A percentile compares a stretch with the other conserved stretches of the same genome.
phyloP scores from a whole-genome alignment of 2,329 filamentous ascomycete genomes.

The Colletotrichum siamense region DNA sequence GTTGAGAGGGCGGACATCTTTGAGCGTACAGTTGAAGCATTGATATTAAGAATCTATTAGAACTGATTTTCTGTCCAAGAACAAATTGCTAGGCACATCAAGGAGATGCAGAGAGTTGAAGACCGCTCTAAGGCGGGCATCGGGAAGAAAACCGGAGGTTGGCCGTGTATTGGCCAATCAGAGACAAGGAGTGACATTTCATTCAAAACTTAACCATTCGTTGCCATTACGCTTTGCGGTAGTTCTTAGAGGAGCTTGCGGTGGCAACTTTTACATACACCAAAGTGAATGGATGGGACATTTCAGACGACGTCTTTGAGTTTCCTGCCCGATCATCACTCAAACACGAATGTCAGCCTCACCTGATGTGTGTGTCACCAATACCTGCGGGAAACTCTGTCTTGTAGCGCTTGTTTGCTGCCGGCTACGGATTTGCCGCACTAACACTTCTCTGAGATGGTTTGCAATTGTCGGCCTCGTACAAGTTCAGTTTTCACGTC shows the following conservation, averaged over 20 bases:
- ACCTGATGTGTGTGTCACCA: not conserved
- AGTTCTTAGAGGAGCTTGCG: not conserved
- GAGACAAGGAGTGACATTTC: constrained; percentile 17
- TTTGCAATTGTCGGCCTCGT: not conserved
- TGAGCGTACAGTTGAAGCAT: not conserved
- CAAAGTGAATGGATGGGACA: not conserved
- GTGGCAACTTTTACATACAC: not conserved
- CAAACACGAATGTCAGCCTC: not conserved
- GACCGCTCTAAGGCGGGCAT: not conserved
- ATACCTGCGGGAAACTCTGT: not conserved
- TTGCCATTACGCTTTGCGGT: not conserved
- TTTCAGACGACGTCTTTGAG: not conserved
- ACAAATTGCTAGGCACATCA: not conserved
- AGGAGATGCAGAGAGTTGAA: not conserved
- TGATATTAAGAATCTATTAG: not conserved
- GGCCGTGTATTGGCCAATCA: constrained; percentile 2
- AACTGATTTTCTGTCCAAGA: not conserved
- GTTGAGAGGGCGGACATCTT: not conserved
- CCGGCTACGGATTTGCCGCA: not conserved
- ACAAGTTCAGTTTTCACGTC: not conserved
- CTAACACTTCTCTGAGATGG: not conserved
- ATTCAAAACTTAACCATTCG: not conserved
- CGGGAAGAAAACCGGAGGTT: not conserved
- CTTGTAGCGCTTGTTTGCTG: not conserved
- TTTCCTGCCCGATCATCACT: not conserved